Conservation (phyloP, 129 eudicot species). For the Silybum marianum region DNA sequence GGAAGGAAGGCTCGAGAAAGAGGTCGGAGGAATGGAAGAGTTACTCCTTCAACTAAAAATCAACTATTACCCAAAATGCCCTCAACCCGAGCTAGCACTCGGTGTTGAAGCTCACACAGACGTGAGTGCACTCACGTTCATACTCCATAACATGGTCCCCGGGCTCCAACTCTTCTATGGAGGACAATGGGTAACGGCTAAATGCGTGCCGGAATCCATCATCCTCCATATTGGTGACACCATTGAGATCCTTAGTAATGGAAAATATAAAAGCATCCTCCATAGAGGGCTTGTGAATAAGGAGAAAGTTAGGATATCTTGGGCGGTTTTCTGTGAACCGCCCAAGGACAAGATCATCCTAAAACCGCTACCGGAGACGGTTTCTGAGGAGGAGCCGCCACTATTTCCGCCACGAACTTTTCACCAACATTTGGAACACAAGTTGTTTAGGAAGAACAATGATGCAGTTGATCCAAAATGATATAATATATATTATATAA, state of each 20-base stretch:
- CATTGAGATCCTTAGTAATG: slow-evolving; percentile 85
- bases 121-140: slow-evolving; percentile 86
- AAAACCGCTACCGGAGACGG: slow-evolving; percentile 81
- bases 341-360: slow-evolving; percentile 84
- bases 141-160: slow-evolving; percentile 97
- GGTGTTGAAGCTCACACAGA: slow-evolving; percentile 99
- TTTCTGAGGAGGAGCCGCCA: slow-evolving; percentile 67
- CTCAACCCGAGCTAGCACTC: slow-evolving; percentile 95
- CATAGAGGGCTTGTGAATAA: slow-evolving; percentile 92
- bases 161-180: slow-evolving; percentile 81
- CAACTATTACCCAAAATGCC: slow-evolving; percentile 94
- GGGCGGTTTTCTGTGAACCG: slow-evolving; percentile 97
- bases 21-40: slow-evolving; percentile 85
- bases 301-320: slow-evolving; percentile 90
- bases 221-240: slow-evolving; percentile 93
- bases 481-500: neutral
- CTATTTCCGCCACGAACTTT: slow-evolving; percentile 82
- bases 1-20: slow-evolving; percentile 69
- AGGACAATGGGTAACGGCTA: slow-evolving; percentile 84
- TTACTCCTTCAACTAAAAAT: slow-evolving; percentile 74
- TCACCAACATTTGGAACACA: slow-evolving; percentile 77
- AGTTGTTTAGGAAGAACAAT: slow-evolving; percentile 64
- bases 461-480: slow-evolving; percentile 27
- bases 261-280: slow-evolving; percentile 88
- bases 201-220: slow-evolving; percentile 86